These are phyloP conservation scores for Colletotrichum sp. DNA, from an alignment of 2,329 filamentous ascomycete genomes.

Conservation along the genomic window DNA sequence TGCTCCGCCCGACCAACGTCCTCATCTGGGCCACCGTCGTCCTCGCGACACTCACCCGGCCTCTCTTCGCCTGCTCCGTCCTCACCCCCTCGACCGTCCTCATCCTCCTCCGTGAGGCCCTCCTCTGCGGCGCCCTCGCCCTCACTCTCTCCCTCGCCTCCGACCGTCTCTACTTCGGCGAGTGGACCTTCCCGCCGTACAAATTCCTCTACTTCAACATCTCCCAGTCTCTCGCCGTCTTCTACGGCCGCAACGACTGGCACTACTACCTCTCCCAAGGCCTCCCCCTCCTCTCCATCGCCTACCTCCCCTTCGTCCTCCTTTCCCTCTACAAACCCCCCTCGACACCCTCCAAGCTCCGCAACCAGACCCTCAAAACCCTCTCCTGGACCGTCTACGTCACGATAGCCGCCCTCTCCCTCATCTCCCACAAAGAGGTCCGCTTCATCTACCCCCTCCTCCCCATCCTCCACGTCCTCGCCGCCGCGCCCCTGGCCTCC, in stretches of 20 bases:
- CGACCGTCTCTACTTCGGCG: constrained; percentile 81
- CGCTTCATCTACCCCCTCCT: constrained; percentile 95
- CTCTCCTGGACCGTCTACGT: constrained; percentile 64
- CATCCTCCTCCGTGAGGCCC: constrained; percentile 65
- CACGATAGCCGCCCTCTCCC: constrained; percentile 69
- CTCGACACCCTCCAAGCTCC: constrained; percentile 32
- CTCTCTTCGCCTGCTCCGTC: constrained; percentile 41
- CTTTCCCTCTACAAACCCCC: constrained; percentile 63
- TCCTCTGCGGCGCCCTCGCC: constrained; percentile 66
- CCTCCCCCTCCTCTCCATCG: constrained; percentile 84
- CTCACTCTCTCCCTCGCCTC: constrained; percentile 68
- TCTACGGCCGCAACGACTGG: constrained; percentile 89
- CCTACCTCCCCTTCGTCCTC: constrained; percentile 77
- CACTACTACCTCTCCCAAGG: constrained; percentile 96
- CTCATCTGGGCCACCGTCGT: constrained; percentile 81
- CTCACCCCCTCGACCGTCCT: constrained; percentile 48
- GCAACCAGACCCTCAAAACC: constrained; percentile 38
- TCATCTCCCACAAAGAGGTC: constrained; percentile 94
- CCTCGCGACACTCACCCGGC: constrained; percentile 46
- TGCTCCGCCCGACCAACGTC: constrained; percentile 87
- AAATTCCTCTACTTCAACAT: constrained; percentile 93
- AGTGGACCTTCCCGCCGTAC: constrained; percentile 88
- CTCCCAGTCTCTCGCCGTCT: constrained; percentile 83
- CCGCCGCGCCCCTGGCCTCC: constrained; percentile 67
- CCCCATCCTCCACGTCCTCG: constrained; percentile 82